Evolutionary conservation across 1,284 basidiomycete species (phyloP).

Genomic region (Leccinum subrobustum): DNA sequence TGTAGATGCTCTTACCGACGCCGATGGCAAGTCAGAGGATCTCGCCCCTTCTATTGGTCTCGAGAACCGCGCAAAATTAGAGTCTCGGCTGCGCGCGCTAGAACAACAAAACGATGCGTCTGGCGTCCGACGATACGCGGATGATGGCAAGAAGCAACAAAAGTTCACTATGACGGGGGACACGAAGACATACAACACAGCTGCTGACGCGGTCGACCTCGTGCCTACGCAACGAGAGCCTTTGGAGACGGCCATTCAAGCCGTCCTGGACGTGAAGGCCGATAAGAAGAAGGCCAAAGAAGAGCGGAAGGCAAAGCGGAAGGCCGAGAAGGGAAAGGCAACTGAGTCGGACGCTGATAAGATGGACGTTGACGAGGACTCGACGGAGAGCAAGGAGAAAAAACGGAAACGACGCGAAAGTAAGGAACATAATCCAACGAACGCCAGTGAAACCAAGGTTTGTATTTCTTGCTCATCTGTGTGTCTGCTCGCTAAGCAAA

Average conservation of each 20-base stretch:
- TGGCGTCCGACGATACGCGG: slow-evolving; percentile 60
- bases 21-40: slow-evolving; percentile 85
- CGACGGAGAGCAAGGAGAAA: slow-evolving; percentile 55
- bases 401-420: slow-evolving; percentile 73
- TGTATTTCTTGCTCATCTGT: slow-evolving; percentile 17
- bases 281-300: slow-evolving; percentile 78
- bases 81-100: slow-evolving; percentile 87
- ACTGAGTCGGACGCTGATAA: slow-evolving; percentile 42
- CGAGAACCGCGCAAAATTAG: slow-evolving; percentile 92
- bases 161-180: slow-evolving; percentile 79
- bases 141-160: slow-evolving; percentile 66
- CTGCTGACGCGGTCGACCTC: slow-evolving; percentile 76
- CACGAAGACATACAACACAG: slow-evolving; percentile 78
- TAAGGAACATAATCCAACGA: slow-evolving; percentile 38
- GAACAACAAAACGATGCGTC: slow-evolving; percentile 80
- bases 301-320: slow-evolving; percentile 69
- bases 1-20: slow-evolving; percentile 93
- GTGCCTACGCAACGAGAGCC: slow-evolving; percentile 83
- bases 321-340: slow-evolving; percentile 58
- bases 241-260: slow-evolving; percentile 62
- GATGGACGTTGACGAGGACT: slow-evolving; percentile 47
- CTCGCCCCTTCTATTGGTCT: slow-evolving; percentile 85
- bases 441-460: slow-evolving; percentile 43
- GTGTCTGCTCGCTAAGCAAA: slow-evolving; percentile 9
- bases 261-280: slow-evolving; percentile 73